A percentile compares a stretch with the other conserved stretches of the same genome.
These are phyloP conservation scores for Letharia columbiana DNA, from an alignment of 495 filamentous ascomycete species.

Conservation along the genomic window DNA sequence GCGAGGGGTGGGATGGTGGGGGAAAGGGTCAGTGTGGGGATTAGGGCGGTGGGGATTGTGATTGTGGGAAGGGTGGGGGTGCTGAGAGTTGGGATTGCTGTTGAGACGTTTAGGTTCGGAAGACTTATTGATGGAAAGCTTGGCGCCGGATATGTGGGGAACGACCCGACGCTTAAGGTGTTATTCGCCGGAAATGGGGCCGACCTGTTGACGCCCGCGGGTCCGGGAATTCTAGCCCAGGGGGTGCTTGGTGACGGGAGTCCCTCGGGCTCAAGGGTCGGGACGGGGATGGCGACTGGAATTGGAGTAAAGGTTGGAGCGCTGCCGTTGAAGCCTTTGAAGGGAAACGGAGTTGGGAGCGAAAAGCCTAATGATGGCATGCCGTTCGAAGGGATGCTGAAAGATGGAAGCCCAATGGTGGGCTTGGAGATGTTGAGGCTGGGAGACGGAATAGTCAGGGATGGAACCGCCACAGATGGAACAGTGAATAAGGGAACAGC, in stretches of 20 bases:
- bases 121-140: background rate
- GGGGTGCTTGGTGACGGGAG: background rate
- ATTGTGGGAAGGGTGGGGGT: background rate
- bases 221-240: background rate
- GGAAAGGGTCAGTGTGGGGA: background rate
- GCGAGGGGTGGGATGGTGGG: background rate
- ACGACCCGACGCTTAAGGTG: background rate
- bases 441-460: background rate
- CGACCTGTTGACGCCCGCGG: background rate
- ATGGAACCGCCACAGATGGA: background rate
- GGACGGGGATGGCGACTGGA: background rate
- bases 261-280: background rate
- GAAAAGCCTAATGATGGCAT: background rate
- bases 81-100: background rate
- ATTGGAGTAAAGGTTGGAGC: background rate
- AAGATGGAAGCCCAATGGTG: background rate
- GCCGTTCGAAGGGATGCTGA: background rate
- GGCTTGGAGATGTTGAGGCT: background rate
- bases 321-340: background rate
- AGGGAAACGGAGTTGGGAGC: background rate
- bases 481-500: no score
- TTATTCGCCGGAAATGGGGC: background rate
- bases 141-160: background rate
- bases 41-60: background rate
- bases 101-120: background rate